Conservation (phyloP, 1,284 basidiomycete species). For the Amylostereum chailletii region DNA sequence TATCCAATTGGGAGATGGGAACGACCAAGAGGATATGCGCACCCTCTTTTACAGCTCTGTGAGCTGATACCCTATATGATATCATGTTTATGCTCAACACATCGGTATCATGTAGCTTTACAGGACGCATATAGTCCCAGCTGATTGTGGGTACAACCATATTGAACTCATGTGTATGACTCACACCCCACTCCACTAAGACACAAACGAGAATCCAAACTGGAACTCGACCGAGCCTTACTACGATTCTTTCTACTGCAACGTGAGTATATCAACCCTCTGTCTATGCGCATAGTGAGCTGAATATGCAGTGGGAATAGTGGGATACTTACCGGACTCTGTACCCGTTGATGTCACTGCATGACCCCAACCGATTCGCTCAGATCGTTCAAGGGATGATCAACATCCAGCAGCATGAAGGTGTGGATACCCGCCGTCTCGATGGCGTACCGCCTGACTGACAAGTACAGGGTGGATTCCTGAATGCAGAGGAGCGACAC, state of each 20-base stretch:
- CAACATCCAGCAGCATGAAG: constrained; percentile 60
- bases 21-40: constrained; percentile 35
- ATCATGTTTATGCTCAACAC: neutral
- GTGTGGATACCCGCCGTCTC: constrained; percentile 18
- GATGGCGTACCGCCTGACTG: neutral
- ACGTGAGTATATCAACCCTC: constrained; percentile 28
- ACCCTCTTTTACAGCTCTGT: constrained; percentile 54
- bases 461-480: constrained; percentile 45
- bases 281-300: neutral
- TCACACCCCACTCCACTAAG: constrained; percentile 20
- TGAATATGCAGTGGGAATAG: constrained; percentile 18
- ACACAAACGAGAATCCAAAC: constrained; percentile 61
- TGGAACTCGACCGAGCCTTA: constrained; percentile 61
- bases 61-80: constrained; percentile 9
- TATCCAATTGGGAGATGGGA: constrained; percentile 37
- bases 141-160: constrained; percentile 38
- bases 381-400: constrained; percentile 54
- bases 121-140: constrained; percentile 57
- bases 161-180: neutral
- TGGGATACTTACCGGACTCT: constrained; percentile 61
- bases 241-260: constrained; percentile 64
- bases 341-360: constrained; percentile 51
- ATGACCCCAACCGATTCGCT: constrained; percentile 48
- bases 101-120: constrained; percentile 35
- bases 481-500: constrained; percentile 48